Conservation (phyloP, 176 grass and related monocot genomes). For the Oryza punctata region DNA sequence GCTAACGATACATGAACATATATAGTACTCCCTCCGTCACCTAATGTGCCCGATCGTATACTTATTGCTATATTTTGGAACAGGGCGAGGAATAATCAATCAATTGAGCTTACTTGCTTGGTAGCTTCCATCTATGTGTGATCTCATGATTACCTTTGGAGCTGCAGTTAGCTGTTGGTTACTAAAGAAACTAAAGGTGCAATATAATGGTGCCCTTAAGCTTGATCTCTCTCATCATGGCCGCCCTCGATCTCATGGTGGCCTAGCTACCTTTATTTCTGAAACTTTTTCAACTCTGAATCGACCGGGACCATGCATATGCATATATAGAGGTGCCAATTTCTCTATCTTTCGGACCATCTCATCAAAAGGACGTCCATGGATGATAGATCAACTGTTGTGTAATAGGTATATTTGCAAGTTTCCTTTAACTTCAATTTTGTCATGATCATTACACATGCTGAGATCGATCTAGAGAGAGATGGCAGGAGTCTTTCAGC, state of each 20-base stretch:
- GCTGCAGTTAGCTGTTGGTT: slow-evolving; percentile 1
- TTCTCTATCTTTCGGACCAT: slow-evolving; percentile 18
- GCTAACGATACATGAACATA: background rate
- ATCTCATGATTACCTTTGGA: slow-evolving; percentile 39
- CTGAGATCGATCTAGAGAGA: background rate
- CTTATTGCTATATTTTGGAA: too few relatives aligned
- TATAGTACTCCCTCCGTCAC: too few relatives aligned
- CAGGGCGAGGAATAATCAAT: background rate
- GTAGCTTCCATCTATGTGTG: slow-evolving; percentile 23
- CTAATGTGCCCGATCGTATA: fast-evolving
- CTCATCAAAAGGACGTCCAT: background rate
- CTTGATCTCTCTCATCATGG: slow-evolving; percentile 20
- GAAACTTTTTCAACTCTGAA: slow-evolving; percentile 7
- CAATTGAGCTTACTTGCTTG: background rate
- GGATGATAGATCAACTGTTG: slow-evolving; percentile 12
- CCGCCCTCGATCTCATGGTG: slow-evolving; percentile 3
- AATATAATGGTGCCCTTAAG: background rate
- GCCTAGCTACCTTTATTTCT: slow-evolving; percentile 13
- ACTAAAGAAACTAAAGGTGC: slow-evolving; percentile 21
- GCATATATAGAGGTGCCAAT: background rate
- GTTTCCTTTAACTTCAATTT: background rate
- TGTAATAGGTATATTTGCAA: background rate
- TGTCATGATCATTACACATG: slow-evolving; percentile 20
- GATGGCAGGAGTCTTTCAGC: background rate
- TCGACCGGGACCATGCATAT: slow-evolving; percentile 3